A percentile compares a stretch with the other conserved stretches of the same genome.
Conservation (phyloP, 352 stramenopile genomes). For the Globisporangium middletonii region DNA sequence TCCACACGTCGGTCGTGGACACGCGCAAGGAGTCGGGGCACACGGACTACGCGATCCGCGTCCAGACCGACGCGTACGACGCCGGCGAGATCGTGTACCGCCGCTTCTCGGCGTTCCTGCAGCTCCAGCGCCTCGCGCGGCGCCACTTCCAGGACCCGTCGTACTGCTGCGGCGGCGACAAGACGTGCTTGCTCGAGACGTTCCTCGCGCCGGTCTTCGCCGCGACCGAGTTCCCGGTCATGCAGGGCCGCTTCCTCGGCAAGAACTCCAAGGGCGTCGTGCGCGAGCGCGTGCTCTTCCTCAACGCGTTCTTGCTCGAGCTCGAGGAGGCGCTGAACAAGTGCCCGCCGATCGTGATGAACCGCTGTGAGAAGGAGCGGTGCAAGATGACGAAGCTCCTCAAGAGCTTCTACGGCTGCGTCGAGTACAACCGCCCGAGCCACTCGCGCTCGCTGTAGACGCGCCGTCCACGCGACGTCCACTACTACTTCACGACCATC, state of each 20-base stretch:
- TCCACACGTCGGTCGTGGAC: constrained; percentile 62
- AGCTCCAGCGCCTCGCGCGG: constrained; percentile 68
- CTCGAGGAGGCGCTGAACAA: constrained; percentile 75
- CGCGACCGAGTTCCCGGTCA: constrained; percentile 69
- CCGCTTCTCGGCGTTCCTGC: constrained; percentile 80
- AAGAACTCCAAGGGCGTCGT: constrained; percentile 83
- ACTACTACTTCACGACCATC: background rate
- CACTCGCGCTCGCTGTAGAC: constrained; percentile 49
- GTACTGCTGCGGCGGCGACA: constrained; percentile 61
- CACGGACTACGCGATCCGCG: constrained; percentile 83
- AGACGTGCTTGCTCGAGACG: constrained; percentile 55
- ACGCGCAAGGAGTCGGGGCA: constrained; percentile 69
- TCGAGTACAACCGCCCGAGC: constrained; percentile 33
- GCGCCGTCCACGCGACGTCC: background rate
- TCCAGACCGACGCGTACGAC: constrained; percentile 55
- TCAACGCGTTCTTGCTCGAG: constrained; percentile 76
- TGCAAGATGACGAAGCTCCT: constrained; percentile 83
- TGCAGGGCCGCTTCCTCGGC: constrained; percentile 61
- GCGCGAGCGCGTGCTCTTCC: constrained; percentile 66
- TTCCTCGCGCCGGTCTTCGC: constrained; percentile 68
- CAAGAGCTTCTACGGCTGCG: constrained; percentile 82
- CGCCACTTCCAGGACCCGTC: constrained; percentile 61
- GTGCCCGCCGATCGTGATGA: constrained; percentile 64
- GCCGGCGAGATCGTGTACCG: constrained; percentile 70
- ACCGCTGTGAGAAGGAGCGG: constrained; percentile 69